phyloP scores from a whole-genome alignment of 345 rosid genomes.

The Garcia nutans region DNA sequence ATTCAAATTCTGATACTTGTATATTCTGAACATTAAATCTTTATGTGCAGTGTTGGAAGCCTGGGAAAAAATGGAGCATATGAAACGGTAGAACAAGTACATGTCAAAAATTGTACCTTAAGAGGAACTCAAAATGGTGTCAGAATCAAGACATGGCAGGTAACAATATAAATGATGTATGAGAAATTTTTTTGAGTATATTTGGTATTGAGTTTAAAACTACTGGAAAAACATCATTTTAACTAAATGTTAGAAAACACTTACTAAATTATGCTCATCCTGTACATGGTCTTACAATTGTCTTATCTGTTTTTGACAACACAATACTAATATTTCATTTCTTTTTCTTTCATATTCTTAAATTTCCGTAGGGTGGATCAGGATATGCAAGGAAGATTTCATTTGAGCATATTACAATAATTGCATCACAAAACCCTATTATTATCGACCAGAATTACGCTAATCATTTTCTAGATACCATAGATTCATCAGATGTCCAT shows the following conservation, averaged over 20 bases:
- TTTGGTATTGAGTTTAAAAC: no score
- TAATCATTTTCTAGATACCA: neutral
- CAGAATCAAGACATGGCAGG: conserved; percentile 32
- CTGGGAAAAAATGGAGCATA: conserved; percentile 10
- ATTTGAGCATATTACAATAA: conserved; percentile 35
- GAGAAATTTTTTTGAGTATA: no score
- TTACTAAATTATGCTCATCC: no score
- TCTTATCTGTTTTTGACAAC: no score
- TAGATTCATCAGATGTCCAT: conserved; percentile 20
- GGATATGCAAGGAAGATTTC: conserved; percentile 43
- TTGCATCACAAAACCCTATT: conserved; percentile 32
- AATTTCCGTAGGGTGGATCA: conserved; percentile 28
- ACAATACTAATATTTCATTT: no score
- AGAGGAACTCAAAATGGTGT: conserved; percentile 15
- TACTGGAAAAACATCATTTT: no score
- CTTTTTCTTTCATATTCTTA: no score
- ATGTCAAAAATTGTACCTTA: conserved; percentile 11
- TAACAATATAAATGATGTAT: neutral
- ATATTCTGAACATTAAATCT: no score
- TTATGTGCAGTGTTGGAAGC: conserved; percentile 18
- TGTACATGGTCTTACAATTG: no score
- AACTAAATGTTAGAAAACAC: no score
- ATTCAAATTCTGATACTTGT: no score
- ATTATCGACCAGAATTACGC: conserved; percentile 37
- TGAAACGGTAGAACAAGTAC: conserved; percentile 11